phyloP scores from a whole-genome alignment of 805 yeast species.

The Wickerhamiella dianesei region DNA sequence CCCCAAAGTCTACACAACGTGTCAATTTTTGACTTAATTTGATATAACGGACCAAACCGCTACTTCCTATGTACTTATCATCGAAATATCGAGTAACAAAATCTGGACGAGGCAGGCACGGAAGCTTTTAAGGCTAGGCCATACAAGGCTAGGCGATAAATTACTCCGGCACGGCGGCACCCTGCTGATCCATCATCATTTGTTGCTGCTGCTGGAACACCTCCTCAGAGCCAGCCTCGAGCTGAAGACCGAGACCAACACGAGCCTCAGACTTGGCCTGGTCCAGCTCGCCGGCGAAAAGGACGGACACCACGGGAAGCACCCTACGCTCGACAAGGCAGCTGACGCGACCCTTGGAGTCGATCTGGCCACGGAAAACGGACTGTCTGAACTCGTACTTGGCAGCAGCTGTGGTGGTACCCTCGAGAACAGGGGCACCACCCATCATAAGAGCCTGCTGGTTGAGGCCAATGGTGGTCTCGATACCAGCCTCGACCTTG shows the following conservation, averaged over 20 bases:
- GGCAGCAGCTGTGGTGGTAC: slow-evolving; percentile 87
- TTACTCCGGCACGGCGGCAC: slow-evolving; percentile 7
- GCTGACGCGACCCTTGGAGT: slow-evolving; percentile 79
- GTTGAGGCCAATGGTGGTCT: slow-evolving; percentile 41
- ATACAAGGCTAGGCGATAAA: too few relatives aligned
- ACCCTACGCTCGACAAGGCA: slow-evolving; percentile 88
- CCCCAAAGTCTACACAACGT: too few relatives aligned
- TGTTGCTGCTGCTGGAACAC: slow-evolving; percentile 43
- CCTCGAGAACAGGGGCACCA: slow-evolving; percentile 75
- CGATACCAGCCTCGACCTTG: slow-evolving; percentile 89
- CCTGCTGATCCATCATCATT: slow-evolving; percentile 16
- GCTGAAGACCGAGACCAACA: slow-evolving; percentile 88
- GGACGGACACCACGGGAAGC: slow-evolving; percentile 75
- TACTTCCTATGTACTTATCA: neutral
- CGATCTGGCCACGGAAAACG: slow-evolving; percentile 88
- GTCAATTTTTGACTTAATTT: too few relatives aligned
- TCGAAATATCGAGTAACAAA: too few relatives aligned
- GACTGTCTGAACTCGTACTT: slow-evolving; percentile 96
- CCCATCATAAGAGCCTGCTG: slow-evolving; percentile 68
- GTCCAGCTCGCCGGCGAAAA: slow-evolving; percentile 87
- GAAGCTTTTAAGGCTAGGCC: neutral
- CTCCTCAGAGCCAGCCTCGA: slow-evolving; percentile 91
- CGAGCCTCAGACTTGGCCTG: slow-evolving; percentile 66
- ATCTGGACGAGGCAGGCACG: too few relatives aligned
- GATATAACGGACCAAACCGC: neutral